A percentile compares a stretch with the other conserved stretches of the same genome.
phyloP scores from a whole-genome alignment of 139 green algal species.

The Chlamydomonas sp. region DNA sequence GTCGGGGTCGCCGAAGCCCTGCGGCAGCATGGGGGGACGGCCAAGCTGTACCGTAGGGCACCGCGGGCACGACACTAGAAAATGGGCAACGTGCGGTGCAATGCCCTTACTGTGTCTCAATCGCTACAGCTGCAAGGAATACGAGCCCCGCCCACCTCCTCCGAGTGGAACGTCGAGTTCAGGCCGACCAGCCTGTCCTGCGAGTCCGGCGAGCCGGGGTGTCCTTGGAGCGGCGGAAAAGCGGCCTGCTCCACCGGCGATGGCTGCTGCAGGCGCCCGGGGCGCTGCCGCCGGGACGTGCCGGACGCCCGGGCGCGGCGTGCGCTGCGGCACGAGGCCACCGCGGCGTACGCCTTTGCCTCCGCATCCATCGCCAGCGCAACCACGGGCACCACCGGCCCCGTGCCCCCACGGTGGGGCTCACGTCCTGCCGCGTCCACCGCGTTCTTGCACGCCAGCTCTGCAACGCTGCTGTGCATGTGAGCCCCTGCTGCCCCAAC shows the following conservation, averaged over 20 bases:
- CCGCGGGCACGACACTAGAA: background rate
- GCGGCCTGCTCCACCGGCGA: background rate
- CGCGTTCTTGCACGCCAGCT: too few species aligned
- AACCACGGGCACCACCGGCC: too few species aligned
- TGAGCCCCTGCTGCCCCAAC: too few species aligned
- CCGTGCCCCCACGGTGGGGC: too few species aligned
- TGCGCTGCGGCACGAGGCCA: too few species aligned
- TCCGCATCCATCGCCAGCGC: too few species aligned
- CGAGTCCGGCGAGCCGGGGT: background rate
- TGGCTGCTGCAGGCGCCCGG: too few species aligned
- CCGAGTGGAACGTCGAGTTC: slow-evolving; percentile 13
- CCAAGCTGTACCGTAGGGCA: background rate
- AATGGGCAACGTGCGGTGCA: background rate
- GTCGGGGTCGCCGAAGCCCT: slow-evolving; percentile 29
- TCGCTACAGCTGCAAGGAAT: background rate
- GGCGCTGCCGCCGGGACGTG: too few species aligned
- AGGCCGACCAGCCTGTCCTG: background rate
- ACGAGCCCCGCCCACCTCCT: background rate
- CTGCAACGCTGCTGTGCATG: too few species aligned
- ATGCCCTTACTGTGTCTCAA: background rate
- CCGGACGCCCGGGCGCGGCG: too few species aligned
- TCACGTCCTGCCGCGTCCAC: too few species aligned
- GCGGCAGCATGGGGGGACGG: background rate
- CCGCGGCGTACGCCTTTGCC: too few species aligned
- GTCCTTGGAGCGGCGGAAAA: background rate